Conservation (phyloP, 192 early-diverging fungal genomes). For the Pilaira anomala region DNA sequence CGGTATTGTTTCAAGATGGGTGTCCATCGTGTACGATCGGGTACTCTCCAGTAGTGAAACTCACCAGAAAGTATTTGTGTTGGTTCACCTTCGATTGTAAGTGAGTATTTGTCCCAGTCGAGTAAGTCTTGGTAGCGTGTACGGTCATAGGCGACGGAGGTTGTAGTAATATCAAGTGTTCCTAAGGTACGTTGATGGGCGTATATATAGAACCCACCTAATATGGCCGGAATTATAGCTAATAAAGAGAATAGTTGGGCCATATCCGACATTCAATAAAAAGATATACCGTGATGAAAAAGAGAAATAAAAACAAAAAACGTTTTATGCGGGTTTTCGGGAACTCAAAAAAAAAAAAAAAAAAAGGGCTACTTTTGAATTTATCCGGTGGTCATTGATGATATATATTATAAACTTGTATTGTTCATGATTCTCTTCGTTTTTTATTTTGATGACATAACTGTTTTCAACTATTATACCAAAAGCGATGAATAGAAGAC, state of each 20-base stretch:
- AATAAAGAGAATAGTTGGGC: slow-evolving; percentile 24
- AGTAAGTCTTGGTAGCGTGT: slow-evolving; percentile 43
- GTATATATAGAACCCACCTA: slow-evolving; percentile 24
- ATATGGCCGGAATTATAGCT: slow-evolving; percentile 22
- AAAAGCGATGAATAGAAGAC: too few relatives aligned
- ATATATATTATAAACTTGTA: too few relatives aligned
- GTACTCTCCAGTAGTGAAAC: slow-evolving; percentile 88
- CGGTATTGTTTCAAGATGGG: slow-evolving; percentile 68
- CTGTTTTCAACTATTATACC: too few relatives aligned
- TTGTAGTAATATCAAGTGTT: slow-evolving; percentile 37
- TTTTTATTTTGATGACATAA: too few relatives aligned
- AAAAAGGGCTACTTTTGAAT: too few relatives aligned
- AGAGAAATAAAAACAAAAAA: too few relatives aligned
- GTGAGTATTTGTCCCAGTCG: slow-evolving; percentile 67
- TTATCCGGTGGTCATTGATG: too few relatives aligned
- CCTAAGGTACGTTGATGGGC: slow-evolving; percentile 32
- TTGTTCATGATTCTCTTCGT: too few relatives aligned
- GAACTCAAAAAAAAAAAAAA: too few relatives aligned
- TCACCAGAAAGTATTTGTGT: slow-evolving; percentile 69
- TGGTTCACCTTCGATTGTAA: slow-evolving; percentile 66
- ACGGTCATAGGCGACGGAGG: slow-evolving; percentile 39
- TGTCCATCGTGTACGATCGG: slow-evolving; percentile 62
- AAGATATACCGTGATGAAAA: too few relatives aligned
- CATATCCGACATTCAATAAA: slow-evolving; percentile 20
- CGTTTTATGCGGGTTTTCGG: too few relatives aligned